A percentile compares a stretch with the other conserved stretches of the same genome.
These are phyloP conservation scores for Zygoascus meyerae DNA, from an alignment of 1,139 yeast genomes.

Conservation along the genomic window DNA sequence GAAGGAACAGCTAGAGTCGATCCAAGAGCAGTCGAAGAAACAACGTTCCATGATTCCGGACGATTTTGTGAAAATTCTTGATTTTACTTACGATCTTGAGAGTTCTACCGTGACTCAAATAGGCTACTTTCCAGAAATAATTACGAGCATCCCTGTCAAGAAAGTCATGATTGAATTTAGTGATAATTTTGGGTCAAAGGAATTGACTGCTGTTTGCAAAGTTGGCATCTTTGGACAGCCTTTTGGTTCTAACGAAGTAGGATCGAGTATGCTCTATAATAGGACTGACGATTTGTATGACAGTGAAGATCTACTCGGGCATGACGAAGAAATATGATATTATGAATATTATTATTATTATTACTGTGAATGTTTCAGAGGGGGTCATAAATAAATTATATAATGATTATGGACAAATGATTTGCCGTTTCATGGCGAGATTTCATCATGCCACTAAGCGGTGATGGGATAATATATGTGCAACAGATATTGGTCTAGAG, in stretches of 20 bases:
- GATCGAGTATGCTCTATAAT: too few relatives aligned
- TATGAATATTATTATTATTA: background rate
- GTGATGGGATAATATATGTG: too few relatives aligned
- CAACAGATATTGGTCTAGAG: too few relatives aligned
- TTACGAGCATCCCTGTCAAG: conserved; percentile 23
- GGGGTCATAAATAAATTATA: background rate
- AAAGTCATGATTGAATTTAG: conserved; percentile 26
- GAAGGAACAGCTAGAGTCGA: background rate
- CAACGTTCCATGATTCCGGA: conserved; percentile 15
- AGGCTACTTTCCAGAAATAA: conserved; percentile 30
- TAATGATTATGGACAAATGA: background rate
- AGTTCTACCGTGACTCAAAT: conserved; percentile 14
- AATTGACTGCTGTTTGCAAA: conserved; percentile 33
- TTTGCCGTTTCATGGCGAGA: background rate
- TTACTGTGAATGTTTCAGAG: background rate
- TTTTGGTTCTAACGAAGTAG: background rate
- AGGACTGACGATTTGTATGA: too few relatives aligned
- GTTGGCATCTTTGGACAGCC: conserved; percentile 30
- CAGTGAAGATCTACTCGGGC: too few relatives aligned
- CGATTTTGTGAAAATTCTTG: conserved; percentile 24
- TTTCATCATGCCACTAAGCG: background rate
- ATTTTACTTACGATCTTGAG: conserved; percentile 27
- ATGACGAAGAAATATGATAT: background rate
- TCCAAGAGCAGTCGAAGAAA: conserved; percentile 11
- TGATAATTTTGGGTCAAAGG: conserved; percentile 33